phyloP scores from a whole-genome alignment of 768 basidiomycete species.

The Lanmaoa rubissima region DNA sequence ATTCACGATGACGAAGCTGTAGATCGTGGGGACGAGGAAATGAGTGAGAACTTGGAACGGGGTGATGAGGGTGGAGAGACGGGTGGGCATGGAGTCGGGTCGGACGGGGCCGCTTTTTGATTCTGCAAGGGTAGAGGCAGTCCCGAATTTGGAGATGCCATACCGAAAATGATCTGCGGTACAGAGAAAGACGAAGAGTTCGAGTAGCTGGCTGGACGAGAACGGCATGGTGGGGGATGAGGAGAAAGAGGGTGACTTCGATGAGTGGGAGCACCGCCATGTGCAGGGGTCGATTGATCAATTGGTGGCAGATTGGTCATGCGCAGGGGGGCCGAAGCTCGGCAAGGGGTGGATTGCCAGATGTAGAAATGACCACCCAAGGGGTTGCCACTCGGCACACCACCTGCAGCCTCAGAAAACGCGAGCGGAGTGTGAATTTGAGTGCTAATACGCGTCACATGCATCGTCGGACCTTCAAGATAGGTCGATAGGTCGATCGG shows the following conservation, averaged over 20 bases:
- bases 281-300: too few relatives aligned
- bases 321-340: too few relatives aligned
- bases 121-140: neutral
- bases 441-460: too few relatives aligned
- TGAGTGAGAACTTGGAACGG: neutral
- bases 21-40: neutral
- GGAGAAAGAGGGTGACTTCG: neutral
- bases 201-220: neutral
- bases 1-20: neutral
- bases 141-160: neutral
- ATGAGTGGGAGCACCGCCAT: too few relatives aligned
- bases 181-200: slow-evolving; percentile 4
- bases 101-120: slow-evolving; percentile 5
- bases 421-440: too few relatives aligned
- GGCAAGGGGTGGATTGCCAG: too few relatives aligned
- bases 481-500: too few relatives aligned
- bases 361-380: too few relatives aligned
- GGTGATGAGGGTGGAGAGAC: neutral
- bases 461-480: too few relatives aligned
- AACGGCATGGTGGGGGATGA: neutral
- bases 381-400: too few relatives aligned
- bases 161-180: neutral
- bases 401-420: too few relatives aligned
- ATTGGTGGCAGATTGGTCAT: too few relatives aligned
- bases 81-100: slow-evolving; percentile 1